These are phyloP conservation scores for Hemisphaericaspora lyxosophila DNA, from an alignment of 1,139 yeast species.

Conservation along the genomic window DNA sequence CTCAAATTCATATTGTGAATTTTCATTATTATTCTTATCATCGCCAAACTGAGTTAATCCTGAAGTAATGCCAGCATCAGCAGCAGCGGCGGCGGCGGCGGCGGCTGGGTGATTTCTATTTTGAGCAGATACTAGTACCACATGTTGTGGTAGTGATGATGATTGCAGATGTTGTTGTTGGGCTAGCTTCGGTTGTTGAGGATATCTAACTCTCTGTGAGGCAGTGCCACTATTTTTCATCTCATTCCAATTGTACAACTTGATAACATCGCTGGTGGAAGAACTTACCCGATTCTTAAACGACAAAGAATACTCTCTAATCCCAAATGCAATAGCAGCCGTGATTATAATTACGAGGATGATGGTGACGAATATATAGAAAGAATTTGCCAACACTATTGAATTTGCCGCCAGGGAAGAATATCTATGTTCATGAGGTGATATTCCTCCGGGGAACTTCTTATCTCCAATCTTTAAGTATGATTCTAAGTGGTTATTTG, in stretches of 20 bases:
- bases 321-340: slow-evolving; percentile 25
- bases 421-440: neutral
- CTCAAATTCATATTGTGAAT: slow-evolving; percentile 1
- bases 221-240: neutral
- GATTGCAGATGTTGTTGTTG: neutral
- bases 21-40: slow-evolving; percentile 3
- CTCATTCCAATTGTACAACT: slow-evolving; percentile 11
- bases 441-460: neutral
- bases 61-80: slow-evolving; percentile 2
- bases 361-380: slow-evolving; percentile 30
- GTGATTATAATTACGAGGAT: slow-evolving; percentile 21
- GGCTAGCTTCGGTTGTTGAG: too few species aligned
- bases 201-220: neutral
- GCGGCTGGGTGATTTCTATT: neutral
- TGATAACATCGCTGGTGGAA: slow-evolving; percentile 10
- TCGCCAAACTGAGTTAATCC: slow-evolving; percentile 10
- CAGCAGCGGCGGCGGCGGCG: too few species aligned
- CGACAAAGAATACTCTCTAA: slow-evolving; percentile 28
- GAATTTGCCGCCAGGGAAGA: slow-evolving; percentile 5
- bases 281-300: slow-evolving; percentile 11
- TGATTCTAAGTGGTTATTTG: slow-evolving; percentile 12
- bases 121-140: neutral
- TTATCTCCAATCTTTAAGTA: slow-evolving; percentile 11
- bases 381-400: slow-evolving; percentile 24
- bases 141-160: neutral